Evolutionary conservation across 306 rosid species (phyloP).

Genomic region (Corylus avellana): DNA sequence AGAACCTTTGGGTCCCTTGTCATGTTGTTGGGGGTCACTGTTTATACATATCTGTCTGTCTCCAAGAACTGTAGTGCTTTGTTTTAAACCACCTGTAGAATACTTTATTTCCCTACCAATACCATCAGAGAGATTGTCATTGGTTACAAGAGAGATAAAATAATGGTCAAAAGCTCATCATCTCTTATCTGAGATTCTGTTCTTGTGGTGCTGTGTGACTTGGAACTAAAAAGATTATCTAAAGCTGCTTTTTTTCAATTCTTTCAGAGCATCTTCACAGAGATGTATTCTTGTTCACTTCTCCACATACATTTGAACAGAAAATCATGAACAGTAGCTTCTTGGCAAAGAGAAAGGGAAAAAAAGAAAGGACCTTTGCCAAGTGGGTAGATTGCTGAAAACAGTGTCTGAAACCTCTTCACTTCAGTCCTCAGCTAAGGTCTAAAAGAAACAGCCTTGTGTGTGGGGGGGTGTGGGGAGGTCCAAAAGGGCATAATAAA

Average conservation of each 20-base stretch:
- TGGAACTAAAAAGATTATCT: constrained; percentile 56
- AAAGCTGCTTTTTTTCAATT: constrained; percentile 71
- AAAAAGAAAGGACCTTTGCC: constrained; percentile 19
- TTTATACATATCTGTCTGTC: constrained; percentile 47
- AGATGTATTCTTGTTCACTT: constrained; percentile 18
- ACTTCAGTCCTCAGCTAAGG: constrained; percentile 38
- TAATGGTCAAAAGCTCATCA: constrained; percentile 67
- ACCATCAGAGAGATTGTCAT: constrained; percentile 36
- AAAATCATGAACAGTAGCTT: constrained; percentile 27
- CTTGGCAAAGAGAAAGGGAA: constrained; percentile 16
- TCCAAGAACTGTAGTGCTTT: constrained; percentile 41
- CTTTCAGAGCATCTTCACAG: constrained; percentile 71
- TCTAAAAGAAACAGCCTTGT: constrained; percentile 29
- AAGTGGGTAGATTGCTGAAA: constrained; percentile 43
- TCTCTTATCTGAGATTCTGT: constrained; percentile 83
- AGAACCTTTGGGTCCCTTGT: constrained; percentile 58
- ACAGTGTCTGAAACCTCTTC: constrained; percentile 47
- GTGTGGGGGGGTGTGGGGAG: neutral
- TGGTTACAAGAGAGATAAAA: constrained; percentile 26
- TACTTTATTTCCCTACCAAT: constrained; percentile 26
- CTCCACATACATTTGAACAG: constrained; percentile 25
- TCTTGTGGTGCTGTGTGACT: constrained; percentile 72
- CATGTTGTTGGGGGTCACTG: constrained; percentile 70
- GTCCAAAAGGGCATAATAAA: constrained; percentile 31
- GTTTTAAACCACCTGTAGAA: constrained; percentile 38